phyloP scores from a whole-genome alignment of 192 early-diverging fungal genomes.

The Coemansia sp. region DNA sequence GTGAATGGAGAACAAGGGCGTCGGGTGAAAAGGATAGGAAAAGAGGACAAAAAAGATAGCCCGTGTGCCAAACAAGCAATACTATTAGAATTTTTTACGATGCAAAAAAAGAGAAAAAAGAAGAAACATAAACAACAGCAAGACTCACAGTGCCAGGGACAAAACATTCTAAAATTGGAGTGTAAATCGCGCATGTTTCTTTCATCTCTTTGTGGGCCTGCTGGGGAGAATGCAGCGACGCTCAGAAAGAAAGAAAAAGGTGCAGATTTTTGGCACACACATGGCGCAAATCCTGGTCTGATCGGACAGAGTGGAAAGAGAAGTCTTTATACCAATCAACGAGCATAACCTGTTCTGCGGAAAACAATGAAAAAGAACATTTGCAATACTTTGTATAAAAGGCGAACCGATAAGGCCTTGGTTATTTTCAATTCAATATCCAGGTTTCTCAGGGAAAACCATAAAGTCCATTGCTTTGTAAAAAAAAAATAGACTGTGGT shows the following conservation, averaged over 20 bases:
- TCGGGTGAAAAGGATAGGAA: conserved; percentile 3
- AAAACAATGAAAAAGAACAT: neutral
- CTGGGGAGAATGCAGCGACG: neutral
- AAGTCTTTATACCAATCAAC: neutral
- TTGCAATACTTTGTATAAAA: neutral
- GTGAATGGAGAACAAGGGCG: conserved; percentile 4
- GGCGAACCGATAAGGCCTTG: no score
- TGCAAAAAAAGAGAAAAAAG: neutral
- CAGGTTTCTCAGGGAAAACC: neutral
- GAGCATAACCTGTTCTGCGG: neutral
- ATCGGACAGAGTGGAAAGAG: neutral
- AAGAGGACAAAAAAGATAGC: neutral
- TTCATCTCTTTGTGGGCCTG: neutral
- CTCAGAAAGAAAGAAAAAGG: conserved; percentile 1
- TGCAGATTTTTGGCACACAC: neutral
- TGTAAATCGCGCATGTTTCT: conserved; percentile 6
- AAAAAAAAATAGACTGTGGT: neutral
- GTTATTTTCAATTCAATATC: neutral
- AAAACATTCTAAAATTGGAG: neutral
- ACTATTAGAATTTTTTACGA: neutral
- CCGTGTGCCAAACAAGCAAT: neutral
- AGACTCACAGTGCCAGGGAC: neutral
- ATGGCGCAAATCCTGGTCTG: neutral
- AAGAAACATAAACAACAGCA: conserved; percentile 3
- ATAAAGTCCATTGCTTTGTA: conserved; percentile 4